phyloP scores from a whole-genome alignment of 2,329 filamentous ascomycete species.

The Lomentospora prolificans region DNA sequence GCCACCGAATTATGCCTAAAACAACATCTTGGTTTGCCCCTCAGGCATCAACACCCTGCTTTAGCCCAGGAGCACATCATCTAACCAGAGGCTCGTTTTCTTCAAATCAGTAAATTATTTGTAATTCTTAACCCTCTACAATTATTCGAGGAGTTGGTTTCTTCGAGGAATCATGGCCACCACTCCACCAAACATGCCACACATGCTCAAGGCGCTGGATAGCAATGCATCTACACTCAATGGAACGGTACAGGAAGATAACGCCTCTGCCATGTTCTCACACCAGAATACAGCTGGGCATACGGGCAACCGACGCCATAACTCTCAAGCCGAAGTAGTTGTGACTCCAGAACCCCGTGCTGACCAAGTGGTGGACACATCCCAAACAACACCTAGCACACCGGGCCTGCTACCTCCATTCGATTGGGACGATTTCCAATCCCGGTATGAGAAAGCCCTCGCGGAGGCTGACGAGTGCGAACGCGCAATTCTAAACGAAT shows the following conservation, averaged over 20 bases:
- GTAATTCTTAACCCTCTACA: too few species aligned
- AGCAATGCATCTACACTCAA: not conserved
- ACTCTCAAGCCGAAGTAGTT: not conserved
- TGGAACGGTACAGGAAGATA: not conserved
- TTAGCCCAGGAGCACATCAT: not conserved
- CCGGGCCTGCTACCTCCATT: constrained; percentile 35
- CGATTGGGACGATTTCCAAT: constrained; percentile 70
- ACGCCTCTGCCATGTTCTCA: not conserved
- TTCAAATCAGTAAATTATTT: too few species aligned
- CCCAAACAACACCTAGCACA: constrained; percentile 31
- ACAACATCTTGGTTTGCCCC: too few species aligned
- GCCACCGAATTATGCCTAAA: too few species aligned
- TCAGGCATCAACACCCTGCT: not conserved
- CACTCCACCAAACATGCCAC: not conserved
- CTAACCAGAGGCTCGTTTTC: not conserved
- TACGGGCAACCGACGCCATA: not conserved
- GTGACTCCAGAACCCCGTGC: constrained; percentile 11
- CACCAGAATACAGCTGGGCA: not conserved
- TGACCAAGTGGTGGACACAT: constrained; percentile 4
- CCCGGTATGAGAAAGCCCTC: constrained; percentile 58
- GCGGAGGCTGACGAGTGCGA: constrained; percentile 54
- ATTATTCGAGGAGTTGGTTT: too few species aligned
- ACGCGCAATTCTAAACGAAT: constrained; percentile 55
- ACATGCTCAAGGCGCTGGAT: not conserved
- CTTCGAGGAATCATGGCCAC: too few species aligned